Conservation (phyloP, 805 yeast species). For the Wickerhamiella hasegawae region DNA sequence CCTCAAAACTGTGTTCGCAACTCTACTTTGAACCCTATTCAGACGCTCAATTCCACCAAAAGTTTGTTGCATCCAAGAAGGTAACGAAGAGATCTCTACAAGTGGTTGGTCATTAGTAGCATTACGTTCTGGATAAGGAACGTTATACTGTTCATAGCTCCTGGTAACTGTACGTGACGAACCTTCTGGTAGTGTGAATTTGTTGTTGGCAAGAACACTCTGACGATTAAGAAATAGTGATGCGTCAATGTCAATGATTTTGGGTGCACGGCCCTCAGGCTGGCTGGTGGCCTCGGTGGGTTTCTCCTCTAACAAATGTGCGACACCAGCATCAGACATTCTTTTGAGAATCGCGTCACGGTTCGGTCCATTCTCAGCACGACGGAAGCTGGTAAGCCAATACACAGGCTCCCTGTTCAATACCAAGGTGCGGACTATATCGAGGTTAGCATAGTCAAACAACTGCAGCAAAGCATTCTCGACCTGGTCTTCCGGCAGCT, state of each 20-base stretch:
- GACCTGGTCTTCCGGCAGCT: slow-evolving; percentile 27
- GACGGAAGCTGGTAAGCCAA: slow-evolving; percentile 36
- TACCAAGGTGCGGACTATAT: slow-evolving; percentile 32
- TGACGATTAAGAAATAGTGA: neutral
- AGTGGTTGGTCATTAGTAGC: slow-evolving; percentile 23
- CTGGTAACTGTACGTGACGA: slow-evolving; percentile 61
- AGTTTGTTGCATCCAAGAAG: slow-evolving; percentile 67
- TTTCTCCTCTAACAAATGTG: slow-evolving; percentile 2
- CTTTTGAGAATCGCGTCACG: slow-evolving; percentile 22
- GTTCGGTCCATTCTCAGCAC: slow-evolving; percentile 25
- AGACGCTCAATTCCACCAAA: slow-evolving; percentile 56
- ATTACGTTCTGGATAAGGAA: slow-evolving; percentile 61
- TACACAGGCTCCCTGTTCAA: slow-evolving; percentile 36
- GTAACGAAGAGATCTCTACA: slow-evolving; percentile 46
- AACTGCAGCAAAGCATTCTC: slow-evolving; percentile 39
- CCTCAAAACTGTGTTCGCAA: slow-evolving; percentile 62
- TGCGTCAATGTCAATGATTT: slow-evolving; percentile 14
- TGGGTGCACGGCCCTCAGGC: slow-evolving; percentile 25
- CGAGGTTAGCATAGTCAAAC: slow-evolving; percentile 36
- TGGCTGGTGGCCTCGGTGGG: neutral
- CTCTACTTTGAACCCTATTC: slow-evolving; percentile 72
- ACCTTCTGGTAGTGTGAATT: slow-evolving; percentile 65
- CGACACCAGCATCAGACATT: slow-evolving; percentile 8
- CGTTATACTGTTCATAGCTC: slow-evolving; percentile 71
- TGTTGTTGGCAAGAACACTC: slow-evolving; percentile 40